A percentile compares a stretch with the other conserved stretches of the same genome.
phyloP scores from a whole-genome alignment of 495 filamentous ascomycete genomes.

The Cercophora sp. region DNA sequence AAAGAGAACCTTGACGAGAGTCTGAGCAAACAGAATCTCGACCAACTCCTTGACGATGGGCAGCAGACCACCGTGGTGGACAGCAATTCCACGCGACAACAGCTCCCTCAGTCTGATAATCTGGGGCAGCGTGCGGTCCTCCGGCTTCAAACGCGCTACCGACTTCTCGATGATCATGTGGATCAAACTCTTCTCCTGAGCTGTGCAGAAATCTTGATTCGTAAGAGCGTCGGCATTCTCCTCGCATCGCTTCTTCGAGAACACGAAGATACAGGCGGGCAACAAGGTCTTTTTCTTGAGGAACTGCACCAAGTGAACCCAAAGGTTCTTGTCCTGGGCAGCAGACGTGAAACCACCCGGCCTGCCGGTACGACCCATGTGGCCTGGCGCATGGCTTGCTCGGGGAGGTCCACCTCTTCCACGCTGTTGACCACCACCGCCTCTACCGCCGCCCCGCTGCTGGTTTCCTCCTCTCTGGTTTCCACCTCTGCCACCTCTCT shows the following conservation, averaged over 20 bases:
- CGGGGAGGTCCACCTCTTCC: slow-evolving; percentile 57
- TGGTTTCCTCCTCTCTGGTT: slow-evolving; percentile 55
- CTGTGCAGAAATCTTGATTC: slow-evolving; percentile 90
- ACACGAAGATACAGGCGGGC: slow-evolving; percentile 94
- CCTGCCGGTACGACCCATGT: slow-evolving; percentile 82
- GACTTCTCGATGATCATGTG: slow-evolving; percentile 98
- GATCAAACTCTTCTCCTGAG: slow-evolving; percentile 87
- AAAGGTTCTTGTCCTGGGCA: slow-evolving; percentile 92
- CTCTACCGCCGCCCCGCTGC: slow-evolving; percentile 53
- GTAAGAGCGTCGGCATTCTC: slow-evolving; percentile 93
- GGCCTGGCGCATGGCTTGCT: slow-evolving; percentile 60
- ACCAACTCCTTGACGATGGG: slow-evolving; percentile 98
- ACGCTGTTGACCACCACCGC: slow-evolving; percentile 51
- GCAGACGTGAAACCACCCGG: slow-evolving; percentile 78
- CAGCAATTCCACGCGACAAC: slow-evolving; percentile 82
- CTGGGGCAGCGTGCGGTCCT: slow-evolving; percentile 84
- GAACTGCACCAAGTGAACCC: slow-evolving; percentile 92
- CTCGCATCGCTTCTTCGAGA: slow-evolving; percentile 95
- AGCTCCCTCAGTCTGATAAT: slow-evolving; percentile 84
- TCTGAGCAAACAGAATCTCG: slow-evolving; percentile 92
- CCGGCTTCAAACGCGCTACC: slow-evolving; percentile 83
- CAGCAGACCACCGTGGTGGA: slow-evolving; percentile 91
- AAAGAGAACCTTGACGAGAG: slow-evolving; percentile 92
- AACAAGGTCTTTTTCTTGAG: slow-evolving; percentile 81
- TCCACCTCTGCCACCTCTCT: slow-evolving; percentile 47